Evolutionary conservation across 257 asterid genomes (phyloP).

Genomic region (Anisodus acutangulus): DNA sequence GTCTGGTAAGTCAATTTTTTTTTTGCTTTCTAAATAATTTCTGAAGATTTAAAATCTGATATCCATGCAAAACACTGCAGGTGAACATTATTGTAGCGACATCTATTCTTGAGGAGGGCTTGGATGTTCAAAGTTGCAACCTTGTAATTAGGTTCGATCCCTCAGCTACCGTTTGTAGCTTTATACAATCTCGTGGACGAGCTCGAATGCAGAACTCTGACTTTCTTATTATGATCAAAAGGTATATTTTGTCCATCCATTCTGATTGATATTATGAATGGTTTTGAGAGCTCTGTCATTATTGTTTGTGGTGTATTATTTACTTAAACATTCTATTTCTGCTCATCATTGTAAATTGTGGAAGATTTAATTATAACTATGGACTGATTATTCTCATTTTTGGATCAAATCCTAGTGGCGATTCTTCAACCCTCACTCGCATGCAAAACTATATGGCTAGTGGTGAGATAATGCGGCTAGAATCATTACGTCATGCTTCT

Average conservation of each 20-base stretch:
- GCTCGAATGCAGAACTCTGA: conserved; percentile 92
- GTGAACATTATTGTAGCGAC: conserved; percentile 82
- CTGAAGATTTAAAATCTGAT: not conserved
- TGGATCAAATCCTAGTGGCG: conserved; percentile 50
- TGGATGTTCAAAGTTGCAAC: conserved; percentile 95
- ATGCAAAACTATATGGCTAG: conserved; percentile 58
- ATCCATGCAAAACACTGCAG: conserved; percentile 44
- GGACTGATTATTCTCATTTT: conserved; percentile 2
- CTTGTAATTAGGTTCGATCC: conserved; percentile 90
- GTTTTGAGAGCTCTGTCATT: not conserved
- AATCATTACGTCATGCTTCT: conserved; percentile 60
- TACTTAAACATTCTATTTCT: not conserved
- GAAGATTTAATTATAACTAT: not conserved
- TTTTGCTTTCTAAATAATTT: conserved; percentile 3
- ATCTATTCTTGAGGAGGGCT: conserved; percentile 91
- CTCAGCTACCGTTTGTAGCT: conserved; percentile 77
- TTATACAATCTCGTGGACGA: conserved; percentile 95
- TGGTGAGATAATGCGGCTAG: conserved; percentile 72
- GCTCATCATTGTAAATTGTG: not conserved
- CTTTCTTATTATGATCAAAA: conserved; percentile 68
- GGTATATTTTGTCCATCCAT: conserved; percentile 42
- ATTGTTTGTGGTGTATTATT: not conserved
- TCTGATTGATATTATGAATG: not conserved
- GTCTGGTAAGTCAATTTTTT: conserved; percentile 30
- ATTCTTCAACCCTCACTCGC: conserved; percentile 46